Evolutionary conservation across 495 filamentous ascomycete genomes (phyloP).

Genomic region (Penicillium odoratum): DNA sequence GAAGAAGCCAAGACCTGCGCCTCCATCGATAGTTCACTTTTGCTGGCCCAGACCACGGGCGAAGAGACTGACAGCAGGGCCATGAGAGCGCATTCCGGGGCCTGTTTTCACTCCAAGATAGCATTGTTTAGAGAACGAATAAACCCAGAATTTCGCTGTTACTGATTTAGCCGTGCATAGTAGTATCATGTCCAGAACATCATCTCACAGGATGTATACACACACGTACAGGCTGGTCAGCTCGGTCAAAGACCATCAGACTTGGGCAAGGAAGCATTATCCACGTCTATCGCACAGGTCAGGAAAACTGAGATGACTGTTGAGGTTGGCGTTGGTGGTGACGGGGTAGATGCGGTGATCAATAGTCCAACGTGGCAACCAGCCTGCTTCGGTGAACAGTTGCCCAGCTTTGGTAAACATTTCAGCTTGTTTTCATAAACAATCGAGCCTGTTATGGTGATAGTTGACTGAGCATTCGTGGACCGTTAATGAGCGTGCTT

Average conservation of each 20-base stretch:
- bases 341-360: background rate
- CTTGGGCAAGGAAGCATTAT: background rate
- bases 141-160: background rate
- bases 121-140: no score
- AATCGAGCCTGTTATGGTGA: no score
- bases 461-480: no score
- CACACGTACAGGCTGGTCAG: background rate
- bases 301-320: background rate
- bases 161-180: background rate
- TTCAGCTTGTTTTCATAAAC: no score
- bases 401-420: no score
- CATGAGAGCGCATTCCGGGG: no score
- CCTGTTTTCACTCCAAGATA: no score
- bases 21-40: background rate
- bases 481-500: background rate
- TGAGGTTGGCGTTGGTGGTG: slow-evolving; percentile 1
- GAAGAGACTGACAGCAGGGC: no score
- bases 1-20: background rate
- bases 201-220: background rate
- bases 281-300: background rate
- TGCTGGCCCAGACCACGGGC: background rate
- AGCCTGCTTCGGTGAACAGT: no score
- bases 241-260: slow-evolving; percentile 2
- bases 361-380: no score
- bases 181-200: background rate